These are phyloP conservation scores for Sphagnum tenellum DNA, from an alignment of 225 moss, liverwort and hornwort genomes.

Conservation along the genomic window DNA sequence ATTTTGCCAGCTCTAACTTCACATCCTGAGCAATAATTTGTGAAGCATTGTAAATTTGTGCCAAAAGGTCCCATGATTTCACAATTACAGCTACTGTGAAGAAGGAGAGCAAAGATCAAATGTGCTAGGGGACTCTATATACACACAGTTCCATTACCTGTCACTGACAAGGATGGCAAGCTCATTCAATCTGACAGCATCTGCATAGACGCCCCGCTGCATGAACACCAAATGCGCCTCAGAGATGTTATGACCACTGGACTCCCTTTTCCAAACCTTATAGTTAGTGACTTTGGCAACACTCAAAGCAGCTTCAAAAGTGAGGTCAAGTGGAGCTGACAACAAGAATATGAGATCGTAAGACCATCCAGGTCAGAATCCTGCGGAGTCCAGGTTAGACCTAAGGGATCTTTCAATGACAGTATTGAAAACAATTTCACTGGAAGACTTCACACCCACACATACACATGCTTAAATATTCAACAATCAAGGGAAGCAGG, in stretches of 20 bases:
- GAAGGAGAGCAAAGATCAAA: neutral
- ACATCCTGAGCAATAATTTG: neutral
- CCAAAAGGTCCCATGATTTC: neutral
- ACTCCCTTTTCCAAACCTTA: no score
- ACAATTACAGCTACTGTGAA: neutral
- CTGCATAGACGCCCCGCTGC: slow-evolving; percentile 57
- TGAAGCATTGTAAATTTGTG: neutral
- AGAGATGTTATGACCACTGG: no score
- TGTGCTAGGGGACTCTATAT: slow-evolving; percentile 5
- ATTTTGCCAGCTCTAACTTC: neutral
- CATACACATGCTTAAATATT: neutral
- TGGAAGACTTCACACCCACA: neutral
- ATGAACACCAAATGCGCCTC: neutral
- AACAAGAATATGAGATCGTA: neutral
- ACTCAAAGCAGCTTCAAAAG: neutral
- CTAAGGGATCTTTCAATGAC: no score
- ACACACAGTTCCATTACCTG: slow-evolving; percentile 36
- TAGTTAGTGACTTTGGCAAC: no score
- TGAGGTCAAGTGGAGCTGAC: neutral
- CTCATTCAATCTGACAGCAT: slow-evolving; percentile 55
- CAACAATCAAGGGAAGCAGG: neutral
- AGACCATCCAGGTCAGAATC: no score
- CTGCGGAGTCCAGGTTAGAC: no score
- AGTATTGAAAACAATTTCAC: no score
- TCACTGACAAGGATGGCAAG: slow-evolving; percentile 47